Evolutionary conservation across 2,329 filamentous ascomycete genomes (phyloP).

Genomic region (Diplodia corticola): DNA sequence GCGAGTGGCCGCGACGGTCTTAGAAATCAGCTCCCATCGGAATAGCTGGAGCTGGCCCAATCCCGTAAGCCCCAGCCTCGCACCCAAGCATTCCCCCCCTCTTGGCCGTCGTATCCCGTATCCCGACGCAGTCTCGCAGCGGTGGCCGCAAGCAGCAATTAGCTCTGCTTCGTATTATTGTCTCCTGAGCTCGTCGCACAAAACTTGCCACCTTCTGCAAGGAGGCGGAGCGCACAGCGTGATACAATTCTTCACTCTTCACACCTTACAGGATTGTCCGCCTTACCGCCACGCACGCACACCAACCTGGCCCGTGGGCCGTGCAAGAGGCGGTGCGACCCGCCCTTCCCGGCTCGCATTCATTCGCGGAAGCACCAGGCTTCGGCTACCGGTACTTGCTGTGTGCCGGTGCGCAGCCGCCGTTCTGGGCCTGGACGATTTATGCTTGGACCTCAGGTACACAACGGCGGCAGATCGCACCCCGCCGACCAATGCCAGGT

Average conservation of each 20-base stretch:
- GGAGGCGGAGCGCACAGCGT: too few relatives aligned
- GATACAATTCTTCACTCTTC: too few relatives aligned
- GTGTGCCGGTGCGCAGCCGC: too few relatives aligned
- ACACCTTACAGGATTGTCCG: too few relatives aligned
- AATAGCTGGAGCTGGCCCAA: background rate
- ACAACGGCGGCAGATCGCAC: background rate
- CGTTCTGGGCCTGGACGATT: background rate
- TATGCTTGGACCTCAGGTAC: background rate
- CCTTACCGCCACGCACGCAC: too few relatives aligned
- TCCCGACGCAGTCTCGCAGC: background rate
- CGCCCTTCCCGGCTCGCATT: background rate
- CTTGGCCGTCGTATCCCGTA: background rate
- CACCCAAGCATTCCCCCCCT: background rate
- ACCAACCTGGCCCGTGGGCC: background rate
- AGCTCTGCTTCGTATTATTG: background rate
- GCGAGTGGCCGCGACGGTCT: background rate
- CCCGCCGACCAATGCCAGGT: constrained; percentile 6
- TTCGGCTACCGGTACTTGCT: background rate
- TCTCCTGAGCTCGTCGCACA: background rate
- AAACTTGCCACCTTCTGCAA: too few relatives aligned
- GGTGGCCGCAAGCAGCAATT: background rate
- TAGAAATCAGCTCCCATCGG: background rate
- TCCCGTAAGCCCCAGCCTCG: background rate
- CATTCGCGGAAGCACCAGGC: background rate
- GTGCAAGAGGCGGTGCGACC: background rate